phyloP scores from a whole-genome alignment of 208 protist genomes.

The Wallacemonas sp. region DNA sequence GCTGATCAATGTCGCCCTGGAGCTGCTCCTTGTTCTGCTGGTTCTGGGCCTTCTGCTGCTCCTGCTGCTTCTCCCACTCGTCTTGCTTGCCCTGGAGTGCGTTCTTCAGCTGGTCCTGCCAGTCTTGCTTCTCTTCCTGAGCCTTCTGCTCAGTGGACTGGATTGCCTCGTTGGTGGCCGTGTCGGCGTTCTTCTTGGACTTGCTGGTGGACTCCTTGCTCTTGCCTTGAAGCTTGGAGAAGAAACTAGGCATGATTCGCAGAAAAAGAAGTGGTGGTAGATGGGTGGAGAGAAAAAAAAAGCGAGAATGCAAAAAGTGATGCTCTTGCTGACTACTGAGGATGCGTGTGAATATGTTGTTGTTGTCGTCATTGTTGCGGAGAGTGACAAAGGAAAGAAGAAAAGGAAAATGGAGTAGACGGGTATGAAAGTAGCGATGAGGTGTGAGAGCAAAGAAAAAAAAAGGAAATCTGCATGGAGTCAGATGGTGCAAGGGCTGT shows the following conservation, averaged over 20 bases:
- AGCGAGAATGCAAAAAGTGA: no score
- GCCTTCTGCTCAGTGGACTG: conserved; percentile 8
- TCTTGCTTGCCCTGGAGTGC: conserved; percentile 3
- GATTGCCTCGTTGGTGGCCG: not conserved
- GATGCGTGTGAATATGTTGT: no score
- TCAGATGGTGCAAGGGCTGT: no score
- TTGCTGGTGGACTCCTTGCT: conserved; percentile 15
- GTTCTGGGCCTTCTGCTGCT: conserved; percentile 7
- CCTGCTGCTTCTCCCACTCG: not conserved
- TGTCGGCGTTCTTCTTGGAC: conserved; percentile 7
- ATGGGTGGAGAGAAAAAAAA: not conserved
- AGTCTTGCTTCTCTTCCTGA: conserved; percentile 9
- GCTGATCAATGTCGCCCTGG: not conserved
- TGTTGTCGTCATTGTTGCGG: no score
- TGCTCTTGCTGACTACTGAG: no score
- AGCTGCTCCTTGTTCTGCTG: conserved; percentile 8
- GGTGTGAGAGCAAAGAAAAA: no score
- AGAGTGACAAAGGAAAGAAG: conserved; percentile 6
- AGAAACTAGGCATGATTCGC: not conserved
- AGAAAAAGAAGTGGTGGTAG: conserved; percentile 1
- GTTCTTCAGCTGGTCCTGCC: not conserved
- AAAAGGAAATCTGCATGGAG: no score
- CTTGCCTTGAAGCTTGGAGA: conserved; percentile 4
- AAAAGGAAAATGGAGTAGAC: conserved; percentile 14
- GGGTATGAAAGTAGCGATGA: no score